Evolutionary conservation across 164 flowering plant species (phyloP).

Genomic region (Vitis rupestris): DNA sequence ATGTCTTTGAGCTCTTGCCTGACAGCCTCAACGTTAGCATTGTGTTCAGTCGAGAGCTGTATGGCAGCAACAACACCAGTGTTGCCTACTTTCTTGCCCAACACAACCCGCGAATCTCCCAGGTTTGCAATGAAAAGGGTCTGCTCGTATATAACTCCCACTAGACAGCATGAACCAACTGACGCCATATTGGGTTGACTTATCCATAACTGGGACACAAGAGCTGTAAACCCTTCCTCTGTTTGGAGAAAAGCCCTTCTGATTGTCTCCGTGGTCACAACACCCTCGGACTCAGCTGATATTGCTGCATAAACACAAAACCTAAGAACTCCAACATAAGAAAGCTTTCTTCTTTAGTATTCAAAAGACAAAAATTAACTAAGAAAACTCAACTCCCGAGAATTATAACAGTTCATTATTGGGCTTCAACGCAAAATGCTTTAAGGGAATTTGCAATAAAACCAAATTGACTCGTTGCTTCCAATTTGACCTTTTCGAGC

Average conservation of each 20-base stretch:
- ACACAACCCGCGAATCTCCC: constrained; percentile 80
- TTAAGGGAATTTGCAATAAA: too few species aligned
- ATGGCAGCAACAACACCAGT: constrained; percentile 62
- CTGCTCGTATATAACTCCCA: constrained; percentile 61
- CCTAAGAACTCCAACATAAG: constrained; percentile 37
- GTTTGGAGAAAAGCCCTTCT: constrained; percentile 52
- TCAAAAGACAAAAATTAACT: too few species aligned
- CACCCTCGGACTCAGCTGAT: constrained; percentile 45
- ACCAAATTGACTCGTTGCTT: too few species aligned
- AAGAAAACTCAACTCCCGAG: too few species aligned
- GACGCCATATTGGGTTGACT: constrained; percentile 57
- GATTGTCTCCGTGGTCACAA: constrained; percentile 58
- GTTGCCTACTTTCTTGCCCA: constrained; percentile 64
- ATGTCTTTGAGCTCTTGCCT: constrained; percentile 63
- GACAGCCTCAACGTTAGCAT: constrained; percentile 61
- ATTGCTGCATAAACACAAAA: constrained; percentile 51
- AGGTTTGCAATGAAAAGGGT: constrained; percentile 71
- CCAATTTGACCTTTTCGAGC: too few species aligned
- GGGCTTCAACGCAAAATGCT: too few species aligned
- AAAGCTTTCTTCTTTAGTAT: constrained; percentile 5
- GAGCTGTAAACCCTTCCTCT: constrained; percentile 66
- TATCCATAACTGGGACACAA: constrained; percentile 57
- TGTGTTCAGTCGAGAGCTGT: constrained; percentile 73
- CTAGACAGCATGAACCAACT: constrained; percentile 79
- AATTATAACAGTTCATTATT: too few species aligned